These are phyloP conservation scores for Chlorella sp. DNA, from an alignment of 139 green algal genomes.

Conservation along the genomic window DNA sequence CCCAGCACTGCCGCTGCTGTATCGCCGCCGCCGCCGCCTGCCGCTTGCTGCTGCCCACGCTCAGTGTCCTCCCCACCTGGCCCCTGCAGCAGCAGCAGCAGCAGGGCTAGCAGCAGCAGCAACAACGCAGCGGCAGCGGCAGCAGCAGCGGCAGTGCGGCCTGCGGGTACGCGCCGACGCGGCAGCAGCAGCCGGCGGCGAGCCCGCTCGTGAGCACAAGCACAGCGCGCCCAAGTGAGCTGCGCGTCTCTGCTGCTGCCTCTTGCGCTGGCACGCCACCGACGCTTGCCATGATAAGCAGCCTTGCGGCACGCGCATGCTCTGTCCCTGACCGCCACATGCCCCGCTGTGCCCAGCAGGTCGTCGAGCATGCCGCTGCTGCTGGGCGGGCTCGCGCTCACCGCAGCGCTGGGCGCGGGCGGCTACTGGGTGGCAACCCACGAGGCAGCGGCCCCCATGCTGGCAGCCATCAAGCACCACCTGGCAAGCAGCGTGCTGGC, in stretches of 20 bases:
- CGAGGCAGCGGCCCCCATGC: neutral
- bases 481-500: constrained; percentile 66
- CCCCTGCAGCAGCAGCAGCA: neutral
- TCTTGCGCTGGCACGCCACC: neutral
- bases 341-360: neutral
- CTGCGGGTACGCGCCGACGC: neutral
- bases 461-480: constrained; percentile 33
- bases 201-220: neutral
- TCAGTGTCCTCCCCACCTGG: neutral
- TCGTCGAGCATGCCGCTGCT: constrained; percentile 9
- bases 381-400: constrained; percentile 3
- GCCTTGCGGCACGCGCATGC: neutral
- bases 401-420: neutral
- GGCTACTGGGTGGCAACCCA: neutral
- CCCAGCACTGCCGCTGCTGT: no score
- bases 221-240: neutral
- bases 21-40: neutral
- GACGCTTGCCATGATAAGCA: neutral
- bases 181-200: neutral
- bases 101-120: neutral
- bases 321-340: neutral
- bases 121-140: neutral
- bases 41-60: neutral
- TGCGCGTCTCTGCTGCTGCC: neutral
- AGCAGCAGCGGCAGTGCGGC: neutral